These are phyloP conservation scores for Chalara sp. DNA, from an alignment of 2,329 filamentous ascomycete genomes.

Conservation along the genomic window DNA sequence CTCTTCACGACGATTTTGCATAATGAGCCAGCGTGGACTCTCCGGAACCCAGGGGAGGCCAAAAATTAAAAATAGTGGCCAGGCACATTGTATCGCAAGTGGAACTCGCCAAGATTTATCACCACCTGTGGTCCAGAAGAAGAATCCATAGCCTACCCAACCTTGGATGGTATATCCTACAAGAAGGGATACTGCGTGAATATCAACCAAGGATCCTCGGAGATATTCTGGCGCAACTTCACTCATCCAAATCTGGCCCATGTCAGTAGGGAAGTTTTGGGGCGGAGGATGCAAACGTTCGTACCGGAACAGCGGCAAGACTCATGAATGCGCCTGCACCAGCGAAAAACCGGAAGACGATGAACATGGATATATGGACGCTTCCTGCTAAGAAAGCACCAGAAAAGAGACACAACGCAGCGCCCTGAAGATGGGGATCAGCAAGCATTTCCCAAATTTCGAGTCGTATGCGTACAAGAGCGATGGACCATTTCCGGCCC, in stretches of 20 bases:
- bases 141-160: slow-evolving; percentile 1
- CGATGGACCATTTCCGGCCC: background rate
- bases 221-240: background rate
- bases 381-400: no score
- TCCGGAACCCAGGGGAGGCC: background rate
- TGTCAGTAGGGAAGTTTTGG: background rate
- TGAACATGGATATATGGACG: slow-evolving; percentile 3
- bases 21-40: background rate
- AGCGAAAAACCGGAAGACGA: background rate
- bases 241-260: background rate
- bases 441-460: background rate
- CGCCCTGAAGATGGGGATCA: background rate
- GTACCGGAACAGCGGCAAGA: background rate
- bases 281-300: background rate
- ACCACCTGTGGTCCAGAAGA: background rate
- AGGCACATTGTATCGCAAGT: background rate
- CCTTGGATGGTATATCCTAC: background rate
- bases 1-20: background rate
- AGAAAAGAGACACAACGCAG: background rate
- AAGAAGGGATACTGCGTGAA: background rate
- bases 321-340: background rate
- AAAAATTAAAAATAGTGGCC: background rate
- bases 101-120: background rate
- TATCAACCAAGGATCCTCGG: background rate
- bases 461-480: background rate